These are phyloP conservation scores for Nicotiana obtusifolia DNA, from an alignment of 257 asterid genomes.

Conservation along the genomic window DNA sequence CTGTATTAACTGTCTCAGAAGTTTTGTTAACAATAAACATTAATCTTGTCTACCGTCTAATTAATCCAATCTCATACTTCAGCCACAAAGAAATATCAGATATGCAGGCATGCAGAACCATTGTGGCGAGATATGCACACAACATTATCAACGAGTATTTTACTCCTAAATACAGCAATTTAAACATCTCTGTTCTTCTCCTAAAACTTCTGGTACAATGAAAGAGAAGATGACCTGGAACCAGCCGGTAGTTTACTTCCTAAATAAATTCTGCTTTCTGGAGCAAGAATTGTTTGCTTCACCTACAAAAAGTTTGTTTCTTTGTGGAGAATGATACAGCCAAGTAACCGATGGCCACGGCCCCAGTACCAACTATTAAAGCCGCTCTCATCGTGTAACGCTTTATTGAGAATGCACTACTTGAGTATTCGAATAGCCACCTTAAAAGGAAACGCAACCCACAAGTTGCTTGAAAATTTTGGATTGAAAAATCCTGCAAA, in stretches of 20 bases:
- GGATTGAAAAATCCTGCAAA: constrained; percentile 64
- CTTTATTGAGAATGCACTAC: constrained; percentile 23
- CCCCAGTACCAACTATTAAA: constrained; percentile 45
- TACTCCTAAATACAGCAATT: not conserved
- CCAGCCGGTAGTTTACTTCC: not conserved
- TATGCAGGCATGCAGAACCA: not conserved
- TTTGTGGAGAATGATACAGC: constrained; percentile 38
- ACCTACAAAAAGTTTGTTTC: constrained; percentile 2
- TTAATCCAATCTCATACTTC: not conserved
- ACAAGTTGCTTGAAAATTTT: constrained; percentile 51
- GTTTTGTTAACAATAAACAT: not conserved
- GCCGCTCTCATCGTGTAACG: constrained; percentile 20
- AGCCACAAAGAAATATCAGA: not conserved
- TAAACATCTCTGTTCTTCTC: not conserved
- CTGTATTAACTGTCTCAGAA: not conserved
- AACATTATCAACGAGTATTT: not conserved
- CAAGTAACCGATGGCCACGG: constrained; percentile 42
- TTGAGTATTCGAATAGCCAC: constrained; percentile 49
- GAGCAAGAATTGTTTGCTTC: not conserved
- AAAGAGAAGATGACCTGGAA: constrained; percentile 3
- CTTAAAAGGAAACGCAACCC: constrained; percentile 43
- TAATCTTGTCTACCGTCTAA: not conserved
- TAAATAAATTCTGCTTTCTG: not conserved
- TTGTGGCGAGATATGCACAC: not conserved
- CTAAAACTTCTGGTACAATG: not conserved